phyloP scores from a whole-genome alignment of 1,139 yeast genomes.

The Taphrina communis region DNA sequence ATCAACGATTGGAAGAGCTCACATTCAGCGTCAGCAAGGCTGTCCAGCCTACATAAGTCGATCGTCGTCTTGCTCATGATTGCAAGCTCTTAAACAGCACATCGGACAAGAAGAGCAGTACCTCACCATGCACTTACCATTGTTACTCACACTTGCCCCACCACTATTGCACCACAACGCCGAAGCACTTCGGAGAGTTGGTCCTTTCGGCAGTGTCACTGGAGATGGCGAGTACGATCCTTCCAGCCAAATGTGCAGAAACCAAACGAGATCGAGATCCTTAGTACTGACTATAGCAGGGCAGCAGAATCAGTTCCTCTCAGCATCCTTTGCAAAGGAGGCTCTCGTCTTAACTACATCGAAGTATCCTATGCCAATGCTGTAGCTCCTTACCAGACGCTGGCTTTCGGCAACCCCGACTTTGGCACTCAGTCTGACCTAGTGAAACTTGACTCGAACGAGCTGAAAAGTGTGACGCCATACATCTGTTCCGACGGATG shows the following conservation, averaged over 20 bases:
- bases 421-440: background rate
- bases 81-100: background rate
- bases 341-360: background rate
- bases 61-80: background rate
- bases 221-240: slow-evolving; percentile 5
- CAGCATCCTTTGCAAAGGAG: slow-evolving; percentile 5
- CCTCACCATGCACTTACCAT: background rate
- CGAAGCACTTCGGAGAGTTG: background rate
- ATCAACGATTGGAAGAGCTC: background rate
- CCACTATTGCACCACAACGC: slow-evolving; percentile 1
- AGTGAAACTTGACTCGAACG: background rate
- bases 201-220: background rate
- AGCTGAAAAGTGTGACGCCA: background rate
- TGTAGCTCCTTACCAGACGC: background rate
- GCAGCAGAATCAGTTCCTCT: background rate
- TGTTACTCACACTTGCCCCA: background rate
- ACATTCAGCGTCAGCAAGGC: background rate
- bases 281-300: background rate
- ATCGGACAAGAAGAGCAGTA: background rate
- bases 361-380: background rate
- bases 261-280: too few relatives aligned
- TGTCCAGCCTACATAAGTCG: background rate
- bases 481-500: slow-evolving; percentile 2
- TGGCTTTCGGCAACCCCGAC: background rate
- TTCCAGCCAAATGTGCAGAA: slow-evolving; percentile 5